Evolutionary conservation across 805 yeast species (phyloP), one percentile per base, ranked within the genome.

Genomic region (Saturnispora galanensis): DNA sequence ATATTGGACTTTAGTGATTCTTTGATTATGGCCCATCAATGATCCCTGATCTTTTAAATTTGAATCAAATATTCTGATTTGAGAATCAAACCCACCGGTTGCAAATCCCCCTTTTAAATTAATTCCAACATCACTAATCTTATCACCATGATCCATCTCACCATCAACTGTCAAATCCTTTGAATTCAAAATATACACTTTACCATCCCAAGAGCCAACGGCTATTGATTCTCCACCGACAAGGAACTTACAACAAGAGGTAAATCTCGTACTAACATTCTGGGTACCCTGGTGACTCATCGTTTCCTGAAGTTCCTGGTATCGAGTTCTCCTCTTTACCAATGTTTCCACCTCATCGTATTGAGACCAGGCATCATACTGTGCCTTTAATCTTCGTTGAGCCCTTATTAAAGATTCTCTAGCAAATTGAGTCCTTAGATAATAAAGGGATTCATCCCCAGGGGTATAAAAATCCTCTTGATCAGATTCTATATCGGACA

Each of bases 381-480:
- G 74, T 1, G 21, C 26, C 5, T 52, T 46, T 0, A 76, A 45
- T 48, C 93, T 60, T 1, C 45, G 31, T 21, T 58, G 55, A 0
- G 90, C 73, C 16, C 60, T 60, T 1, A 44, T 36, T 3, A 83
- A 52, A 0, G 95, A 81, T 45, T 62, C 63, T 5, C 61, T 48
- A 0, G 87, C 73, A 0, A 89, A 67, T 2, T 51, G 48, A 32
- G 63, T 58, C 42, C 97, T 69, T 0, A 77, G 70, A 1, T 68
- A 63, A 7, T 70, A 62, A 9, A 89, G 60, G 5, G 68, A 74
- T 3, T 63, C 65, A 0, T 73, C 61, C 0, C 94, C 96, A 0
- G 94, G 95, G 0, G 96, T 87, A 55, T 78, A 87, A 56, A 83
- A 88, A 48, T 87, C 95, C 41, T 81, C 94, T 11, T 84, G 81